Evolutionary conservation across 495 filamentous ascomycete genomes (phyloP).

Genomic region (Xylaria grammica): DNA sequence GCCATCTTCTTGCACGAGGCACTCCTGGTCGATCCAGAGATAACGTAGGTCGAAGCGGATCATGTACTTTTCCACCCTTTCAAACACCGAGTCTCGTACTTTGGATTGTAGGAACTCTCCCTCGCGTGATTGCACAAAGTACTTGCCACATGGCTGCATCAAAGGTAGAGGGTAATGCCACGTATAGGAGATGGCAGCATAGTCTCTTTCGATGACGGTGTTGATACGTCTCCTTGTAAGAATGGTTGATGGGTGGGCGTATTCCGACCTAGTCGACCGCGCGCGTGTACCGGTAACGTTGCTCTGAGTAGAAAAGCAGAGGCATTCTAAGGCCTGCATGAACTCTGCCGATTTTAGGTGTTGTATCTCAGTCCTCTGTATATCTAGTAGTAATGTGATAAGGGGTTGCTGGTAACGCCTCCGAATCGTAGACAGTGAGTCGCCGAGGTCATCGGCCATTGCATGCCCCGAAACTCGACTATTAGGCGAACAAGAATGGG

Average conservation of each 20-base stretch:
- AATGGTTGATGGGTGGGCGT: not conserved
- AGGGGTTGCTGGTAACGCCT: not conserved
- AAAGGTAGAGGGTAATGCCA: not conserved
- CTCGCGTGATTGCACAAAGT: not conserved
- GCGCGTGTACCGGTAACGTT: not conserved
- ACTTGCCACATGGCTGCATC: not conserved
- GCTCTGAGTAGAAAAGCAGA: not conserved
- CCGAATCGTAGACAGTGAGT: not conserved
- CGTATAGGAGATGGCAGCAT: constrained; percentile 2
- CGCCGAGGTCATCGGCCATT: not conserved
- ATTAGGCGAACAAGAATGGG: too few species aligned
- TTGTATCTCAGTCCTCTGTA: not conserved
- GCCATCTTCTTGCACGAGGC: constrained; percentile 22
- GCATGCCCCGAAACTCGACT: too few species aligned
- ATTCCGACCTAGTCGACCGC: not conserved
- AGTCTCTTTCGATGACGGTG: not conserved
- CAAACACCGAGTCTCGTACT: not conserved
- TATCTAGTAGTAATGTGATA: not conserved
- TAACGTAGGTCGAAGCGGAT: not conserved
- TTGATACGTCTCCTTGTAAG: not conserved
- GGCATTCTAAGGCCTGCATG: not conserved
- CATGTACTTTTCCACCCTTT: constrained; percentile 3
- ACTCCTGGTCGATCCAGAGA: constrained; percentile 41
- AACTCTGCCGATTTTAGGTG: constrained; percentile 4
- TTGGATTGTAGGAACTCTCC: not conserved